Evolutionary conservation across 805 yeast species (phyloP).

Genomic region (Cyberlindnera lachancei): DNA sequence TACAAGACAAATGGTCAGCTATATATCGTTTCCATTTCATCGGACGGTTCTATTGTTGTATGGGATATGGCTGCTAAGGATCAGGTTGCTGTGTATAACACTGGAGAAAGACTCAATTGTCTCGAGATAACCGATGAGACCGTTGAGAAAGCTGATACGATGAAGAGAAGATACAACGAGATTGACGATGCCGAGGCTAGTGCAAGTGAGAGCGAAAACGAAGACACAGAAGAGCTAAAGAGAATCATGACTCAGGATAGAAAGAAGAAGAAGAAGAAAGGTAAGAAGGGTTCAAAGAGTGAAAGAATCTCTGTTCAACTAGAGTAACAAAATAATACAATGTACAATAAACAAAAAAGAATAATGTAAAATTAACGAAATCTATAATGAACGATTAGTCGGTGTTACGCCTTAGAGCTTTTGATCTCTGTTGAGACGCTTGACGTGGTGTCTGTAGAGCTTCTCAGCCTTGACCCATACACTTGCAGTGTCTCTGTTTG

Average conservation of each 20-base stretch:
- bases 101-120: constrained; percentile 89
- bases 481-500: constrained; percentile 72
- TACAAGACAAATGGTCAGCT: constrained; percentile 31
- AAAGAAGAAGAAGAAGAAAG: constrained; percentile 32
- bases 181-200: constrained; percentile 31
- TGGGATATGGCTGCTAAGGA: constrained; percentile 70
- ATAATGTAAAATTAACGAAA: not conserved
- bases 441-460: constrained; percentile 77
- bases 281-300: constrained; percentile 34
- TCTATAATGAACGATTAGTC: constrained; percentile 1
- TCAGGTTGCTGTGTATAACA: constrained; percentile 83
- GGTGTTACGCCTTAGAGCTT: constrained; percentile 25
- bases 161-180: constrained; percentile 49
- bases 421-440: constrained; percentile 49
- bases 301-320: constrained; percentile 48
- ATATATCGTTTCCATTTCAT: constrained; percentile 73
- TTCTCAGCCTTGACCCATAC: constrained; percentile 90
- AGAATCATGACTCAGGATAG: constrained; percentile 38
- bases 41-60: constrained; percentile 89
- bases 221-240: constrained; percentile 61
- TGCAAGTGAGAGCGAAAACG: constrained; percentile 66
- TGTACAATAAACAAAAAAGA: not conserved
- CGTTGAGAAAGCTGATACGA: constrained; percentile 64
- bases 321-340: constrained; percentile 30
- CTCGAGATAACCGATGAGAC: constrained; percentile 68